These are phyloP conservation scores for Quercus suber DNA, from an alignment of 306 rosid genomes.

Conservation along the genomic window DNA sequence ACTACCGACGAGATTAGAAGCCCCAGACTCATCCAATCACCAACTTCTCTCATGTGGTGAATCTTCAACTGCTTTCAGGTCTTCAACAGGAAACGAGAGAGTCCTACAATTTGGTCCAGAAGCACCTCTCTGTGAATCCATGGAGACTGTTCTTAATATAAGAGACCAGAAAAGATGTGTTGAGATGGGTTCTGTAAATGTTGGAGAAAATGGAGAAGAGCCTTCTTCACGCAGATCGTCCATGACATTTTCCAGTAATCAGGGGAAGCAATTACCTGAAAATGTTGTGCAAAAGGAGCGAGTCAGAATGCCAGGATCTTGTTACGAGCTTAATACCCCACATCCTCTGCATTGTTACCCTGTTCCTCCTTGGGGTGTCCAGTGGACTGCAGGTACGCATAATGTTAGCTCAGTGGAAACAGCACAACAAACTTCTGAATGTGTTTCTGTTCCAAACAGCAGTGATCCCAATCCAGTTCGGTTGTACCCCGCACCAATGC, in stretches of 20 bases:
- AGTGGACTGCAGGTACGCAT: slow-evolving; percentile 42
- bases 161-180: slow-evolving; percentile 29
- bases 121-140: slow-evolving; percentile 45
- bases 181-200: slow-evolving; percentile 26
- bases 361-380: slow-evolving; percentile 45
- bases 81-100: slow-evolving; percentile 33
- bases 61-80: slow-evolving; percentile 23
- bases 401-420: slow-evolving; percentile 24
- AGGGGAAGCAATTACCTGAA: slow-evolving; percentile 37
- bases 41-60: slow-evolving; percentile 22
- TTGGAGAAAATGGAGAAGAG: slow-evolving; percentile 34
- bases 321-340: slow-evolving; percentile 21
- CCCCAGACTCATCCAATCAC: slow-evolving; percentile 24
- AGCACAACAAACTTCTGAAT: slow-evolving; percentile 22
- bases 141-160: slow-evolving; percentile 46
- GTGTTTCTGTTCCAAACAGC: slow-evolving; percentile 14
- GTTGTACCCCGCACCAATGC: slow-evolving; percentile 43
- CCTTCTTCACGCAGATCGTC: slow-evolving; percentile 39
- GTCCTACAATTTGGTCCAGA: slow-evolving; percentile 58
- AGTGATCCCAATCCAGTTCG: slow-evolving; percentile 31
- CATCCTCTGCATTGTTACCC: slow-evolving; percentile 38
- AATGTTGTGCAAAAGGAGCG: slow-evolving; percentile 1
- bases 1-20: slow-evolving; percentile 35
- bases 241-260: slow-evolving; percentile 20
- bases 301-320: slow-evolving; percentile 5